Evolutionary conservation across 2,329 filamentous ascomycete genomes (phyloP).

Genomic region (Fusarium aywerte): DNA sequence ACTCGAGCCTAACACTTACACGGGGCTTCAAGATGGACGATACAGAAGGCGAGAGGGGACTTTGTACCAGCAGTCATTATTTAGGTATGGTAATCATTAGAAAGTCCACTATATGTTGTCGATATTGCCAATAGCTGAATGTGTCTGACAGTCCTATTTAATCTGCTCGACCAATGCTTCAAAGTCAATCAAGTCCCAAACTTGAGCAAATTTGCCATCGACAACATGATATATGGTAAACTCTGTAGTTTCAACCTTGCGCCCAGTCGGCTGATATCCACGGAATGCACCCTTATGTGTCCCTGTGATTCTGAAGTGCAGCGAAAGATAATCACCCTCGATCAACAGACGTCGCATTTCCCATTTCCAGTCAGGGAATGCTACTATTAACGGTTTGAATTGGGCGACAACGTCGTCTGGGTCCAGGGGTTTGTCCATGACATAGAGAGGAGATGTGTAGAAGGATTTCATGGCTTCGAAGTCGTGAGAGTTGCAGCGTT

Average conservation of each 20-base stretch:
- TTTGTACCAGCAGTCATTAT: too few relatives aligned
- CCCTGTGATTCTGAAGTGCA: conserved; percentile 8
- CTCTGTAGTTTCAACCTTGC: conserved; percentile 5
- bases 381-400: conserved; percentile 2
- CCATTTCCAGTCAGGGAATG: conserved; percentile 25
- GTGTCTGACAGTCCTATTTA: background rate
- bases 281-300: conserved; percentile 6
- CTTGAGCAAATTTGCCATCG: background rate
- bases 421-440: conserved; percentile 1
- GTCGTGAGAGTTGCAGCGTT: conserved; percentile 14
- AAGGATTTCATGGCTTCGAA: conserved; percentile 6
- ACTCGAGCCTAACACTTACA: background rate
- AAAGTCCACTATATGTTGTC: background rate
- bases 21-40: background rate
- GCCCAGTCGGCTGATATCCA: conserved; percentile 4
- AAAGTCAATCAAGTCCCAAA: conserved; percentile 24
- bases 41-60: too few relatives aligned
- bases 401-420: conserved; percentile 3
- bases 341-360: background rate
- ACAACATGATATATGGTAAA: conserved; percentile 21
- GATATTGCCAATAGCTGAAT: accelerated
- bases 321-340: conserved; percentile 1
- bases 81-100: too few relatives aligned
- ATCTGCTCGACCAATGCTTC: conserved; percentile 8
- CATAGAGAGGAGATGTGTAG: background rate